phyloP scores from a whole-genome alignment of 345 rosid species.

The Hibiscus mutabilis region DNA sequence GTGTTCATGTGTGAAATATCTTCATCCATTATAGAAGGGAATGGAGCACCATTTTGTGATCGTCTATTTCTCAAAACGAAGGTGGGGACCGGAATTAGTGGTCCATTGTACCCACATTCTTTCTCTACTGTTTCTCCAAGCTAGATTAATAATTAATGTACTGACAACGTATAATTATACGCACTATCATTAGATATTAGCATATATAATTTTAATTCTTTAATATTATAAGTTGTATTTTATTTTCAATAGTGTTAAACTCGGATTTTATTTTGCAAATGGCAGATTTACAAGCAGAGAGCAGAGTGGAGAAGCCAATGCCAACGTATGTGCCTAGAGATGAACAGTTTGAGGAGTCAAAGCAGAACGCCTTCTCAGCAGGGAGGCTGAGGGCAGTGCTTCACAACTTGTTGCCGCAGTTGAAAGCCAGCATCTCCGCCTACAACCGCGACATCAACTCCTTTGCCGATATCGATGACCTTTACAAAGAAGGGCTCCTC shows the following conservation, averaged over 20 bases:
- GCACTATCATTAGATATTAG: no score
- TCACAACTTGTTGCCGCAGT: constrained; percentile 67
- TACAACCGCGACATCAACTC: constrained; percentile 52
- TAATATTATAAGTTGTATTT: no score
- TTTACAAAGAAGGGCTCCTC: constrained; percentile 73
- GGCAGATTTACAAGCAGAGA: constrained; percentile 51
- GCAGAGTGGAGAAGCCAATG: constrained; percentile 73
- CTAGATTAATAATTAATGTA: no score
- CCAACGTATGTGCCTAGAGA: constrained; percentile 94
- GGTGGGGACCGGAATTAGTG: no score
- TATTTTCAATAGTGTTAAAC: no score
- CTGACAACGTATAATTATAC: no score
- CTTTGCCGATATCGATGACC: constrained; percentile 73
- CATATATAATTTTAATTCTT: no score
- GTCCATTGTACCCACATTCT: not conserved
- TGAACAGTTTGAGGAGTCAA: constrained; percentile 88
- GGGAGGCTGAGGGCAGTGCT: constrained; percentile 80
- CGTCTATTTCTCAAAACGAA: not conserved
- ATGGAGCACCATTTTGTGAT: not conserved
- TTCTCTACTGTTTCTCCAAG: no score
- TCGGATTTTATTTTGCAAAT: not conserved
- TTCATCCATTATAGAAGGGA: not conserved
- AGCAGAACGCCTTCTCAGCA: constrained; percentile 51
- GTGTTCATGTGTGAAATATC: not conserved
- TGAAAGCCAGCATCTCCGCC: constrained; percentile 82